Evolutionary conservation across 2,329 filamentous ascomycete species (phyloP), one percentile per base, ranked within the genome.

Genomic region (Cercospora sp.): DNA sequence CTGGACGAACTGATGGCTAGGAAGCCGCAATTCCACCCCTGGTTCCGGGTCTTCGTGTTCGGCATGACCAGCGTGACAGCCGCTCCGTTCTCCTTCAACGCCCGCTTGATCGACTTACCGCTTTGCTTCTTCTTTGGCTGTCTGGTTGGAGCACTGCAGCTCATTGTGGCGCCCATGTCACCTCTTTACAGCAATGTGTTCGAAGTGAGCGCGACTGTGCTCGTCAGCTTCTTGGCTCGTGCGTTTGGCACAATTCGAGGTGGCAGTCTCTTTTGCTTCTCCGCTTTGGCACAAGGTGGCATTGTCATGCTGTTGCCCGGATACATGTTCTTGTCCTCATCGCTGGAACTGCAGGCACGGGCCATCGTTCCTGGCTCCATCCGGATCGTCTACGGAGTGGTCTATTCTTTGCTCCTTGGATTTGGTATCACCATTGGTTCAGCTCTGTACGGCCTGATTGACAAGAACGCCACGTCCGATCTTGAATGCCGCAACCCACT

Each of bases 11-110:
- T 91, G 51, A 85, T 88, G 74, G 80, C 81, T n/a, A 81, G 83
- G 13, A 83, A 83, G 64, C 81, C 84, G 60, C 88, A 89, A 73
- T 90, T 81, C 73, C 76, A 75, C 43, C 73, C 70, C 13, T 83
- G 81, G 82, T 69, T 81, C 0, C 77, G 81, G 5, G 87, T 96
- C 0, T 78, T 89, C 1, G 80, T 92, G 37, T 94, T 92, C 72
- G 92, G 93, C 0, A 80, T 93, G 8, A 92, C 92, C 1, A 92
- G 90, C n/a, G 90, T 88, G 0, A 86, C 84, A 5, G 91, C 94
- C 0, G 91, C 90, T 0, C 91, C 91, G 0, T 94, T 95, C 74
- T 91, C 91, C 3, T 95, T 95, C 76, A 83, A 89, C 65, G 91
- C 90, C 2, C 87, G 91, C 1, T 87, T 89, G 55, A 90, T 94